Base-by-base conservation (phyloP, 345 rosid species). In the Leavenworthia alabamica region DNA sequence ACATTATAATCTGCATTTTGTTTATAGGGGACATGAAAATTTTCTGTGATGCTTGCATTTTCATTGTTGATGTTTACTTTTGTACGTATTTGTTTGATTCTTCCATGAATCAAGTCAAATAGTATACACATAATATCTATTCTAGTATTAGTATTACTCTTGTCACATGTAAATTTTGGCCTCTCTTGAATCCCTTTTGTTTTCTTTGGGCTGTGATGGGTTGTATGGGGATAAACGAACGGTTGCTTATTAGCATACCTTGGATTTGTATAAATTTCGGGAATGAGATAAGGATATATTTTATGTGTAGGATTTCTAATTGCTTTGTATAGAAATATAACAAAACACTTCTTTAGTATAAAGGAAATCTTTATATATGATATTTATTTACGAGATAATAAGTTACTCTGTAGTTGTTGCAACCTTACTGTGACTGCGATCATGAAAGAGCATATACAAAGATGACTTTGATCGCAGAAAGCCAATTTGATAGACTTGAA, bases 261-360 rank as follows among this genome's bases (percentile, higher is more conserved):
- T 48, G 22, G 11, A 32, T 39, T 29, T 68, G 73, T 68, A 68
- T 68, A 68, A 55, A 24, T 9, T 44, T 45, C 4, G 62, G 35
- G 24, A 36, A 45, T 27, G 31, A 28, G 24, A 29, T 39, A 50
- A 39, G 24, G 28, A 47, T 19, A 13, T 39, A 56, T 19, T 37
- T 8, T 27, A 5, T 64, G 42, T 23, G 23, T 40, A 67, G 51
- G 51, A 29, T 14, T 39, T 67, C 4, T 67, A 29, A 39, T 31
- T 58, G 52, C 19, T 29, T 29, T 40, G 59, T 58, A 67, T 58
- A 23, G 10, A 40, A 49, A 44, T 35, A 27, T 31, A 39, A 22
- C 36, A 35, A 56, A 36, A 66, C 56, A 6, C 64, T 46, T 4
- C n/a, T 66, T 31, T n/a, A 24, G 26, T 37, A 33, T 28, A 13